Evolutionary conservation across 768 basidiomycete genomes (phyloP).

Genomic region (Tricholoma saponaceum): DNA sequence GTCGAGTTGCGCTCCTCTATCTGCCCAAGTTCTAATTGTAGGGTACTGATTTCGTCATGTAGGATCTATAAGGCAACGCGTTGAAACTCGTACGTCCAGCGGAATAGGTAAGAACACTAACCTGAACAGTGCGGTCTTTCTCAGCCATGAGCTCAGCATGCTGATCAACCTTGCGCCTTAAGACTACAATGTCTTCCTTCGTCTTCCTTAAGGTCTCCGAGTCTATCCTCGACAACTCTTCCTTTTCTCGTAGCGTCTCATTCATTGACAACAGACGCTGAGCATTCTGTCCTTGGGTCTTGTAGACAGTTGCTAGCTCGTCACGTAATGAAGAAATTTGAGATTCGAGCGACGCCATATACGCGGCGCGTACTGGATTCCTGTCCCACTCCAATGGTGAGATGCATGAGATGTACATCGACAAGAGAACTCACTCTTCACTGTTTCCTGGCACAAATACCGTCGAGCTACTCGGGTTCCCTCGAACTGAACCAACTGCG

Average conservation of each 20-base stretch:
- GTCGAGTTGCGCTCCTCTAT: constrained; percentile 83
- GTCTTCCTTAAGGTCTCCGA: constrained; percentile 75
- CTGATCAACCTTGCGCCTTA: constrained; percentile 77
- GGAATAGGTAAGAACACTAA: constrained; percentile 29
- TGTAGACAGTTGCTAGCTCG: constrained; percentile 92
- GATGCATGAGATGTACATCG: constrained; percentile 4
- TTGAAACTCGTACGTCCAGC: background rate
- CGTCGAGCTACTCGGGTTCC: constrained; percentile 58
- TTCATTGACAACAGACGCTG: constrained; percentile 92
- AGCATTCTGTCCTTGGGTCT: constrained; percentile 93
- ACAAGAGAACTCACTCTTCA: constrained; percentile 55
- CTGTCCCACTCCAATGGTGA: constrained; percentile 32
- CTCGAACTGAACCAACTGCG: constrained; percentile 72
- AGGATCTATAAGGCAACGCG: constrained; percentile 55
- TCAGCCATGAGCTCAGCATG: constrained; percentile 83
- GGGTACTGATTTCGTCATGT: constrained; percentile 91
- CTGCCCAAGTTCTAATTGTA: constrained; percentile 87
- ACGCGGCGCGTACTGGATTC: constrained; percentile 83
- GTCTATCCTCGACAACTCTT: constrained; percentile 80
- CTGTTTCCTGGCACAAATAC: constrained; percentile 54
- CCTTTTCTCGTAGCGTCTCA: constrained; percentile 91
- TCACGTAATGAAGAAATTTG: constrained; percentile 90
- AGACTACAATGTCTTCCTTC: constrained; percentile 66
- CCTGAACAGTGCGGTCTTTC: constrained; percentile 88
- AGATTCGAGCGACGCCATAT: constrained; percentile 87